These are phyloP conservation scores for Stylosanthes scabra DNA, from an alignment of 331 rosid species.

Conservation along the genomic window DNA sequence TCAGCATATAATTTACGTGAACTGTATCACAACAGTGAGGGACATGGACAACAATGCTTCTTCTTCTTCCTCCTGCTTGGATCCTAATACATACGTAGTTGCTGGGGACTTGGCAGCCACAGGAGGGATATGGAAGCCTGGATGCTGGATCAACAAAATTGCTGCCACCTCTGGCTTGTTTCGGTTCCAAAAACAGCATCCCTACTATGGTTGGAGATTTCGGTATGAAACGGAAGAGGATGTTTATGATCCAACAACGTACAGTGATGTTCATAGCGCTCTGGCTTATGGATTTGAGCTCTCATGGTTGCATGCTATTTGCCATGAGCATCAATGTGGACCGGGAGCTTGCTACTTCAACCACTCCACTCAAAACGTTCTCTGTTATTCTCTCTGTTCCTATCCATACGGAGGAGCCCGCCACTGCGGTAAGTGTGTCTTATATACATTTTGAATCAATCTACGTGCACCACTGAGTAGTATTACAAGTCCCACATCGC, in stretches of 20 bases:
- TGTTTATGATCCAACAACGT: neutral
- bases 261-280: neutral
- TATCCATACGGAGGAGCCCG: neutral
- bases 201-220: too few species aligned
- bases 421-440: too few species aligned
- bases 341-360: neutral
- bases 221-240: too few species aligned
- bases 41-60: too few species aligned
- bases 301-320: constrained; percentile 1
- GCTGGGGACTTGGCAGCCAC: neutral
- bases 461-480: too few species aligned
- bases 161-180: neutral
- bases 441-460: too few species aligned
- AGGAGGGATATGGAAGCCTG: neutral
- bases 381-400: neutral
- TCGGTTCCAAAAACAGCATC: too few species aligned
- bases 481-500: too few species aligned
- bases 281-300: constrained; percentile 33
- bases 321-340: neutral
- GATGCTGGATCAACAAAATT: constrained; percentile 25
- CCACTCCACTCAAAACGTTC: neutral
- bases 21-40: too few species aligned
- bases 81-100: neutral
- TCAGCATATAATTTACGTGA: constrained; percentile 12
- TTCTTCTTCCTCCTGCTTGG: neutral